phyloP scores from a whole-genome alignment of 495 filamentous ascomycete genomes.

The Neohortaea acidophila region DNA sequence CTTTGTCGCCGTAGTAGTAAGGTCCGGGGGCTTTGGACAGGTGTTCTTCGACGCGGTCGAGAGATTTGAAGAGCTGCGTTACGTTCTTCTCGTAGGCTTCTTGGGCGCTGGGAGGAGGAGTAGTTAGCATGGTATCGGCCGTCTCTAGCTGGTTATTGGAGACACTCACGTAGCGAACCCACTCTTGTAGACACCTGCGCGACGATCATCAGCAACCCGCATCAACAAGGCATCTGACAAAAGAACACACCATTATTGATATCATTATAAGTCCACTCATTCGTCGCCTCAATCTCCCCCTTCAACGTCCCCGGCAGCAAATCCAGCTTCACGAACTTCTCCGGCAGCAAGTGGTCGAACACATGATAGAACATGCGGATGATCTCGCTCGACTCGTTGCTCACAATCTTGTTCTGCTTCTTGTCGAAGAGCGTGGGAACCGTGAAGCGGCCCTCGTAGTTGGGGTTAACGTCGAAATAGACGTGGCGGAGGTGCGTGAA shows the following conservation, averaged over 20 bases:
- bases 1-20: conserved; percentile 49
- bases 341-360: conserved; percentile 58
- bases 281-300: conserved; percentile 53
- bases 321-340: conserved; percentile 42
- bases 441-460: conserved; percentile 61
- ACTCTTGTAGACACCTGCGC: conserved; percentile 45
- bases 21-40: conserved; percentile 40
- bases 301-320: conserved; percentile 47
- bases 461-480: conserved; percentile 52
- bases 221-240: conserved; percentile 25
- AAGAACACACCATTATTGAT: conserved; percentile 52
- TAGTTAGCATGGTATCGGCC: conserved; percentile 6
- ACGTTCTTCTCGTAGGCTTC: conserved; percentile 34
- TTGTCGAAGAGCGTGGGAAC: conserved; percentile 71
- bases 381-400: conserved; percentile 76
- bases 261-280: conserved; percentile 70
- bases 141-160: no score
- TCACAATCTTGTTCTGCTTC: conserved; percentile 56
- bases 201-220: background rate
- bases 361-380: conserved; percentile 60
- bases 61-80: conserved; percentile 48
- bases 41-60: conserved; percentile 57
- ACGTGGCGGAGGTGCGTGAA: conserved; percentile 51
- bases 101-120: conserved; percentile 30
- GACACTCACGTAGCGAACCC: conserved; percentile 45